Evolutionary conservation across 1,284 basidiomycete genomes (phyloP).

Genomic region (Ustilago lituana): DNA sequence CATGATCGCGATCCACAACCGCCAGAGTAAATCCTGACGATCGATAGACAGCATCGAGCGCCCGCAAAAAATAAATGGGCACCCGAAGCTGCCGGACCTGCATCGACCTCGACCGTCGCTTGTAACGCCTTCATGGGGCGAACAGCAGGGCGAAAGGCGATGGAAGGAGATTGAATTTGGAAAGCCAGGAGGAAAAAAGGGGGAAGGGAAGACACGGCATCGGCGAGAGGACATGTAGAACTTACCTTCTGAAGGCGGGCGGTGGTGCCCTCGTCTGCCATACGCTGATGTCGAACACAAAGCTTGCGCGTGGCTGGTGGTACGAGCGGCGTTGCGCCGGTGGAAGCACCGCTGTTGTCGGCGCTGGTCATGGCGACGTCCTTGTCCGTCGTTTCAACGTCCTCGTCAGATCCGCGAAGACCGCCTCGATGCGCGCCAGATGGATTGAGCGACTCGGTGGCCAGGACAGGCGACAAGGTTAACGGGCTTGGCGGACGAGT

Average conservation of each 20-base stretch:
- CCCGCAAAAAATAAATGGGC: constrained; percentile 20
- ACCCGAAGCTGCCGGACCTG: constrained; percentile 35
- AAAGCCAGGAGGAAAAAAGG: constrained; percentile 1
- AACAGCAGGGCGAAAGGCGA: constrained; percentile 1
- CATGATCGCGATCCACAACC: constrained; percentile 30
- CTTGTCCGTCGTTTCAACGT: constrained; percentile 27
- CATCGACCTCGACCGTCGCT: constrained; percentile 11
- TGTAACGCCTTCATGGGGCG: neutral
- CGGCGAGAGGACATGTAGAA: constrained; percentile 10
- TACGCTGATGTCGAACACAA: constrained; percentile 90
- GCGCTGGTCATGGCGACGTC: constrained; percentile 16
- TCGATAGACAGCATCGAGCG: constrained; percentile 28
- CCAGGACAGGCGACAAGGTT: constrained; percentile 20
- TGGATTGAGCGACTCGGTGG: constrained; percentile 21
- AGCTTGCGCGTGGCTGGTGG: constrained; percentile 72
- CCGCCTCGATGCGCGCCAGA: constrained; percentile 47
- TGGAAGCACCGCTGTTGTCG: constrained; percentile 13
- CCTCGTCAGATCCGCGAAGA: constrained; percentile 47
- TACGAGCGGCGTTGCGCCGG: constrained; percentile 38
- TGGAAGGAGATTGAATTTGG: constrained; percentile 1
- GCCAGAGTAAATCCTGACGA: constrained; percentile 9
- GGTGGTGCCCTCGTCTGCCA: constrained; percentile 96
- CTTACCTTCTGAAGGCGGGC: constrained; percentile 89
- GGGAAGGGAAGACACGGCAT: constrained; percentile 1
- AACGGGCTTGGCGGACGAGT: constrained; percentile 28